A percentile compares a stretch with the other conserved stretches of the same genome.
These are phyloP conservation scores for Astragalus membranaceus DNA, from an alignment of 306 rosid genomes.

Conservation along the genomic window DNA sequence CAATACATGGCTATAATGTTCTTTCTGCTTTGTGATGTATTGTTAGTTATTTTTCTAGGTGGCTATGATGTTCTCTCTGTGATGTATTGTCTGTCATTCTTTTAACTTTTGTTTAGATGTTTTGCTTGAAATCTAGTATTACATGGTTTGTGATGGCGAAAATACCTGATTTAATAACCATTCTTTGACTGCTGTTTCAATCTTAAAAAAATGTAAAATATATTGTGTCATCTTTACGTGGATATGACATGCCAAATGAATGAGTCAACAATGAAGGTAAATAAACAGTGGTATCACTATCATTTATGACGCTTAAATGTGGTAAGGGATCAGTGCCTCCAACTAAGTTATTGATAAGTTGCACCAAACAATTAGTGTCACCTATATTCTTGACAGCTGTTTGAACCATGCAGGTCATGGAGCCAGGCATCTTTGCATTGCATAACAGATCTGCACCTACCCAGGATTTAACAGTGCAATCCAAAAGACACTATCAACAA, in stretches of 20 bases:
- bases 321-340: not conserved
- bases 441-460: slow-evolving; percentile 28
- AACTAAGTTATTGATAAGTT: not conserved
- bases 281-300: not conserved
- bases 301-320: not conserved
- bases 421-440: slow-evolving; percentile 26
- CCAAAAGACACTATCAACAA: slow-evolving; percentile 9
- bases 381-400: slow-evolving; percentile 15
- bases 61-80: not conserved
- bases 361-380: slow-evolving; percentile 1
- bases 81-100: not conserved
- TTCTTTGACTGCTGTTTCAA: not conserved
- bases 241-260: not conserved
- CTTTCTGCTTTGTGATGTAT: too few relatives aligned
- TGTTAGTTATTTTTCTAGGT: not conserved
- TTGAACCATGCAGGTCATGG: slow-evolving; percentile 37
- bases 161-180: not conserved
- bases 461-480: slow-evolving; percentile 21
- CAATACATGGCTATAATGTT: not conserved
- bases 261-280: not conserved
- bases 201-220: not conserved
- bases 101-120: not conserved
- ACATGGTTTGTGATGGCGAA: not conserved
- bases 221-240: not conserved
- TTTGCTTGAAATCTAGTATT: not conserved